Evolutionary conservation across 23 red algal species (phyloP).

Genomic region (Agarophyton chilense): DNA sequence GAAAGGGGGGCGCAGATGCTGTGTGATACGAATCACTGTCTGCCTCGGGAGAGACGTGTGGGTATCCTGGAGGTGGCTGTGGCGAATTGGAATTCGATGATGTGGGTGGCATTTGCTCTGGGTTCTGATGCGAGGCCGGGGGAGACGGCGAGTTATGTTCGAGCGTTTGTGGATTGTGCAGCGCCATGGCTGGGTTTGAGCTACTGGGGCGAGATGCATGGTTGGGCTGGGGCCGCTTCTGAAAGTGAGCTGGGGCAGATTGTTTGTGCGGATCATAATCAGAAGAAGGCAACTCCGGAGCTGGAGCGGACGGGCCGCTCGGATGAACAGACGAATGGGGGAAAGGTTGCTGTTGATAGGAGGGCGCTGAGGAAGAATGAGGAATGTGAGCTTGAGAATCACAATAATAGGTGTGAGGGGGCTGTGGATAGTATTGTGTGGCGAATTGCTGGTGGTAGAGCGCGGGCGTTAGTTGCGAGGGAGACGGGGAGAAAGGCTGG

Average conservation of each 20-base stretch:
- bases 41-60: neutral
- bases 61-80: neutral
- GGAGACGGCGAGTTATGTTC: neutral
- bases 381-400: neutral
- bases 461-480: neutral
- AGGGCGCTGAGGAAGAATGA: neutral
- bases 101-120: neutral
- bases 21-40: slow-evolving; percentile 14
- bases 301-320: neutral
- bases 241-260: neutral
- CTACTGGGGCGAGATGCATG: neutral
- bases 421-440: neutral
- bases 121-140: neutral
- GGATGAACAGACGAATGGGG: neutral
- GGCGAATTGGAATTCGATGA: neutral
- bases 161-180: neutral
- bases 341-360: neutral
- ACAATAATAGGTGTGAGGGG: neutral
- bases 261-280: neutral
- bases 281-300: neutral
- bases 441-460: neutral
- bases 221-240: neutral
- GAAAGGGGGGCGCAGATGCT: neutral
- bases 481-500: neutral
- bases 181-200: neutral